A percentile compares a stretch with the other conserved stretches of the same genome.
These are phyloP conservation scores for Sisymbrium irio DNA, from an alignment of 345 rosid genomes.

Conservation along the genomic window DNA sequence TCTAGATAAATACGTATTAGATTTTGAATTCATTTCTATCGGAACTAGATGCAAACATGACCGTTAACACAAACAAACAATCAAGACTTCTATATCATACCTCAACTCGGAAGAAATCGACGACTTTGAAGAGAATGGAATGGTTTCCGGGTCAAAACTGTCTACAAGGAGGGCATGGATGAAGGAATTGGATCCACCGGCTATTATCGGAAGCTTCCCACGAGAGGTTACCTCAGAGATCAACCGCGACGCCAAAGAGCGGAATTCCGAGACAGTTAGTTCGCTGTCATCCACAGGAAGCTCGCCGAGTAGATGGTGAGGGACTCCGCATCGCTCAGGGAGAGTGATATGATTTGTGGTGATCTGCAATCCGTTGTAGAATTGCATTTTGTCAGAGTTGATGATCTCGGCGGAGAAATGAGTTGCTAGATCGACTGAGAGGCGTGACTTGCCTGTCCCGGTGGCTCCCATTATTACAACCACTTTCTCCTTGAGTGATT, in stretches of 20 bases:
- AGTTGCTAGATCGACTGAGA: slow-evolving; percentile 71
- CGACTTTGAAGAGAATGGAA: slow-evolving; percentile 41
- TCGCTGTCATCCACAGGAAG: slow-evolving; percentile 41
- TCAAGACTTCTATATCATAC: background rate
- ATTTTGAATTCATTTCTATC: background rate
- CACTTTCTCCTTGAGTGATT: slow-evolving; percentile 49
- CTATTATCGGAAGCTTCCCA: slow-evolving; percentile 61
- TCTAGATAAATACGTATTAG: background rate
- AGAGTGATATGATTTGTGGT: slow-evolving; percentile 70
- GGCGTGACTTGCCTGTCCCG: slow-evolving; percentile 79
- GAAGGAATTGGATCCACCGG: slow-evolving; percentile 83
- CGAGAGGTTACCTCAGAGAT: slow-evolving; percentile 48
- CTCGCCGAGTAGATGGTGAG: slow-evolving; percentile 73
- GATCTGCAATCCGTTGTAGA: slow-evolving; percentile 51
- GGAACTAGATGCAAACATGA: background rate
- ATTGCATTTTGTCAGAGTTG: slow-evolving; percentile 80
- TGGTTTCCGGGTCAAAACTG: slow-evolving; percentile 40
- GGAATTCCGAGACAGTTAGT: slow-evolving; percentile 48
- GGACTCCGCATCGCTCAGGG: slow-evolving; percentile 56
- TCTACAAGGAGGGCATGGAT: slow-evolving; percentile 56
- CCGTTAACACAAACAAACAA: background rate
- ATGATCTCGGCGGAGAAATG: slow-evolving; percentile 64
- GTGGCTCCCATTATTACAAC: slow-evolving; percentile 76
- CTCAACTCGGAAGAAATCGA: slow-evolving; percentile 47
- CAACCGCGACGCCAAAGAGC: slow-evolving; percentile 42